These are phyloP conservation scores for Echinosophora koreensis DNA, from an alignment of 306 rosid genomes.

Conservation along the genomic window DNA sequence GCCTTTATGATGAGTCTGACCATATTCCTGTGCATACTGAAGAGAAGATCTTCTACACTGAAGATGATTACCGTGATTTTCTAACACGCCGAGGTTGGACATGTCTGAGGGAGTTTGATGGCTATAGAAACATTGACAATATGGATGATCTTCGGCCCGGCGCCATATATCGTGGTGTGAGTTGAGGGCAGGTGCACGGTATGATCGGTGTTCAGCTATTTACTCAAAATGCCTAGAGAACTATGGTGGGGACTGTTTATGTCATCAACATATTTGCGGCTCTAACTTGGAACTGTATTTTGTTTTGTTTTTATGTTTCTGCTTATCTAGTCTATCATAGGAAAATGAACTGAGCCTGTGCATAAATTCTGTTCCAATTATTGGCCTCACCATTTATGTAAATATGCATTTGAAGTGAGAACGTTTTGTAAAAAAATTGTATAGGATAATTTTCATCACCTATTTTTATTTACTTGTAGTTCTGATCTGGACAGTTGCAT, in stretches of 20 bases:
- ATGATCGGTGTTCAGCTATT: conserved; percentile 38
- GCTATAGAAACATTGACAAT: conserved; percentile 81
- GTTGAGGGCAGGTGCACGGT: conserved; percentile 53
- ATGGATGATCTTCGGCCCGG: conserved; percentile 95
- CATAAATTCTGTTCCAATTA: conserved; percentile 25
- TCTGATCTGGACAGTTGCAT: conserved; percentile 3
- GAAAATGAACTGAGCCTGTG: conserved; percentile 43
- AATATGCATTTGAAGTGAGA: conserved; percentile 42
- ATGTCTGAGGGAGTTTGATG: conserved; percentile 78
- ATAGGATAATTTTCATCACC: conserved; percentile 28
- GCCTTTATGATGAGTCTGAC: conserved; percentile 84
- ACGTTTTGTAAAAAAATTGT: conserved; percentile 20
- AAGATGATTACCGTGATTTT: conserved; percentile 88
- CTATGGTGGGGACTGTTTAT: conserved; percentile 42
- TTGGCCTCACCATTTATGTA: conserved; percentile 51
- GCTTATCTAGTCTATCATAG: conserved; percentile 35
- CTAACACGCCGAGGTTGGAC: conserved; percentile 84
- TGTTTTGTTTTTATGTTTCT: conserved; percentile 40
- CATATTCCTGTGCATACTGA: conserved; percentile 83
- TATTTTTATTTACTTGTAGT: conserved; percentile 1
- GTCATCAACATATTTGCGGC: conserved; percentile 24
- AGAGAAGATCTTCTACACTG: conserved; percentile 84
- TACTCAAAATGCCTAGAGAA: conserved; percentile 22
- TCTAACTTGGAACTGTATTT: conserved; percentile 34
- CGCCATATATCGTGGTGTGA: conserved; percentile 84